phyloP scores from a whole-genome alignment of 768 basidiomycete genomes.

The Boletus rubescentipes region DNA sequence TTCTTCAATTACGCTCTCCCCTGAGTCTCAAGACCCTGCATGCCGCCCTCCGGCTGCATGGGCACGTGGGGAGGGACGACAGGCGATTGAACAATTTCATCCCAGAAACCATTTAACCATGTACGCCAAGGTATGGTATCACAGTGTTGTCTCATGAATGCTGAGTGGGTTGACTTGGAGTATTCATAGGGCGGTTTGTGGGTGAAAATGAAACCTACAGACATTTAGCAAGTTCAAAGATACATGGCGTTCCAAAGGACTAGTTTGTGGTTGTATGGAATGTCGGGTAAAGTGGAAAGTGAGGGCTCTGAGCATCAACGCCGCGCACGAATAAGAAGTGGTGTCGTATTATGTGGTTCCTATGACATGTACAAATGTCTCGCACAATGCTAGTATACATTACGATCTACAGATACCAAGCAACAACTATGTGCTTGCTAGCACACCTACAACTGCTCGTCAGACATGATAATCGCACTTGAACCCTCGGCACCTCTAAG shows the following conservation, averaged over 20 bases:
- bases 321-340: no score
- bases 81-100: slow-evolving; percentile 25
- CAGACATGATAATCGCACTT: background rate
- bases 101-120: slow-evolving; percentile 33
- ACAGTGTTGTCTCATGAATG: background rate
- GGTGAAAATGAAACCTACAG: slow-evolving; percentile 41
- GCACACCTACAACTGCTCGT: no score
- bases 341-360: no score
- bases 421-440: no score
- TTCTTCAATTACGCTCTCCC: slow-evolving; percentile 20
- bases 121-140: slow-evolving; percentile 36
- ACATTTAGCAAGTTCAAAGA: slow-evolving; percentile 2
- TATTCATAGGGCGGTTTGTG: slow-evolving; percentile 44
- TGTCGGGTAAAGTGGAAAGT: no score
- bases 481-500: background rate
- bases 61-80: slow-evolving; percentile 24
- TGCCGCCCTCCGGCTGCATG: slow-evolving; percentile 29
- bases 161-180: background rate
- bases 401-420: no score
- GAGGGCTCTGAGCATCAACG: no score
- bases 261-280: background rate
- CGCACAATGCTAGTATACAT: no score
- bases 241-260: background rate
- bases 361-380: no score
- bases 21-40: slow-evolving; percentile 29